Conservation (phyloP, 2,329 filamentous ascomycete species). For the Penicillium sp. region DNA sequence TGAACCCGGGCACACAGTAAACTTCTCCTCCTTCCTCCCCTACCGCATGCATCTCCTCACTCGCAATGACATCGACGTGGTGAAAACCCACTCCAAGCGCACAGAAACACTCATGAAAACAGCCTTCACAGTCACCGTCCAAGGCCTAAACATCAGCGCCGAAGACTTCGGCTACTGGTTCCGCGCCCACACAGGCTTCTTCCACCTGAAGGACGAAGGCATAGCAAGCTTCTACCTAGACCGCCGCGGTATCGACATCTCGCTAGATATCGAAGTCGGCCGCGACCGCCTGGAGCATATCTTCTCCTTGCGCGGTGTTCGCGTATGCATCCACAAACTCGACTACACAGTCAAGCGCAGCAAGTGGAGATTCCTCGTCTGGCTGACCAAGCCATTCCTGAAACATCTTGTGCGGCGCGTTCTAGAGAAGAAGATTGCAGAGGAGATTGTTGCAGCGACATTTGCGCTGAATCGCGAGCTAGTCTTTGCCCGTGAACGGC, state of each 20-base stretch:
- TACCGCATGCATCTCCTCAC: conserved; percentile 78
- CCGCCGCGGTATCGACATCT: conserved; percentile 80
- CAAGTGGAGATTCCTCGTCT: conserved; percentile 73
- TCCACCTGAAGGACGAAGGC: conserved; percentile 76
- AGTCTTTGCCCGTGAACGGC: conserved; percentile 78
- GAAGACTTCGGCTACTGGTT: conserved; percentile 90
- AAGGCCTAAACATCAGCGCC: conserved; percentile 78
- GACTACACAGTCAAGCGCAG: conserved; percentile 69
- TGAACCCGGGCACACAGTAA: conserved; percentile 80
- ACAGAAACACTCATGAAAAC: conserved; percentile 68
- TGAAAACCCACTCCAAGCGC: conserved; percentile 67
- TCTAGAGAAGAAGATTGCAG: conserved; percentile 74
- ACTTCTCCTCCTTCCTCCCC: conserved; percentile 83
- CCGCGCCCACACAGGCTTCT: conserved; percentile 69
- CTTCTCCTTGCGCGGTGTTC: conserved; percentile 69
- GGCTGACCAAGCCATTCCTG: conserved; percentile 79
- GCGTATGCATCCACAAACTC: conserved; percentile 82
- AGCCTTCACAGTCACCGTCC: conserved; percentile 71
- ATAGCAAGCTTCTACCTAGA: conserved; percentile 84
- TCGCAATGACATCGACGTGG: conserved; percentile 80
- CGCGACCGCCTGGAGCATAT: conserved; percentile 77
- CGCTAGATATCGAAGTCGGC: conserved; percentile 78
- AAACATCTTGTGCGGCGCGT: conserved; percentile 75
- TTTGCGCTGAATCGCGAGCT: conserved; percentile 79
- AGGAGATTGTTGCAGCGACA: conserved; percentile 66